Percentiles rank a stretch among this genome's conserved stretches.
These are phyloP conservation scores for Phaffia rhodozyma DNA, from an alignment of 1,284 basidiomycete genomes.

Conservation along the genomic window DNA sequence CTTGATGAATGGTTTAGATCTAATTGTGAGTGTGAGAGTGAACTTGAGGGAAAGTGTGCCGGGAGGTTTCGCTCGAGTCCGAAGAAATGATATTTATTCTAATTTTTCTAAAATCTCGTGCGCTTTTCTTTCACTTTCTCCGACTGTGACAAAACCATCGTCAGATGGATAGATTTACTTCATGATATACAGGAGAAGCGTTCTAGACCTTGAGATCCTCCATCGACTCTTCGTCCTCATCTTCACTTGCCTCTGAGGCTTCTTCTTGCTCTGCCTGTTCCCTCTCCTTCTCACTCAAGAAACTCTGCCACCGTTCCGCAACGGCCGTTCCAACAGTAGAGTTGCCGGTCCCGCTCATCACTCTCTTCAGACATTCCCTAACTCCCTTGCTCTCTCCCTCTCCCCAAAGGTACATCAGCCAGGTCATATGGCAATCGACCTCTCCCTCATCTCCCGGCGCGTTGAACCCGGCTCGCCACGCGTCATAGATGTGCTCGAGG, in stretches of 20 bases:
- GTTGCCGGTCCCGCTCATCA: background rate
- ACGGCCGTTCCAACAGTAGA: background rate
- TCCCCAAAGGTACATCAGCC: conserved; percentile 7
- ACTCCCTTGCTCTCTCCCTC: conserved; percentile 5
- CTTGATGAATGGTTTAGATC: no score
- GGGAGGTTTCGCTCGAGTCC: no score
- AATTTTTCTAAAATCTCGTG: no score
- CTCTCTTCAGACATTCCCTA: conserved; percentile 6
- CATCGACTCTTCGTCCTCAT: background rate
- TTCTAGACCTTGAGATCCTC: no score
- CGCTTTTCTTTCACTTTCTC: no score
- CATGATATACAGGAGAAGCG: no score
- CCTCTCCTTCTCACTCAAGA: background rate
- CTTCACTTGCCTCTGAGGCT: background rate
- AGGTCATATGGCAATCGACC: conserved; percentile 10
- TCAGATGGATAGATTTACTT: no score
- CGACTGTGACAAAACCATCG: no score
- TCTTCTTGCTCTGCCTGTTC: background rate
- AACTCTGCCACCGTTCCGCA: background rate
- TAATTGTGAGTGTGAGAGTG: no score
- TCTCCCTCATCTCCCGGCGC: background rate
- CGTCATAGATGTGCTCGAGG: conserved; percentile 8
- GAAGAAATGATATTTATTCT: no score
- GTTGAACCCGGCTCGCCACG: conserved; percentile 7
- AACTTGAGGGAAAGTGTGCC: no score